Evolutionary conservation across 192 early-diverging fungal species (phyloP).

Genomic region (Coemansia sp.): DNA sequence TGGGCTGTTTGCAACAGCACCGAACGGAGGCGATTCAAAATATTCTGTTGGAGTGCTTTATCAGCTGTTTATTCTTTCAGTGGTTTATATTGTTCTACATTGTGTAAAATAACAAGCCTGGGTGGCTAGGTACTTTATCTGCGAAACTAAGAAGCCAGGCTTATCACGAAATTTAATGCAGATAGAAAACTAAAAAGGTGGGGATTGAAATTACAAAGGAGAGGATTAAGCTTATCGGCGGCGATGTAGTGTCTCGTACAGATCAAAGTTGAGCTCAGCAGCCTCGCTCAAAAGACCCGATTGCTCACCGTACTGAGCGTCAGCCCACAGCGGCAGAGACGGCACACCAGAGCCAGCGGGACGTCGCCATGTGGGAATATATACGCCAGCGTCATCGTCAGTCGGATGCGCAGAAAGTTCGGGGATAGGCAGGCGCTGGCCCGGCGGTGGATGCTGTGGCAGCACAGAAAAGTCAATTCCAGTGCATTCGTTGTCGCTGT

Average conservation of each 20-base stretch:
- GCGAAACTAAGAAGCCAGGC: too few relatives aligned
- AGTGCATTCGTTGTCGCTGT: too few relatives aligned
- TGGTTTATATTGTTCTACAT: too few relatives aligned
- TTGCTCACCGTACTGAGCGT: slow-evolving; percentile 28
- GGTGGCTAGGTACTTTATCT: too few relatives aligned
- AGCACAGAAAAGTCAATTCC: neutral
- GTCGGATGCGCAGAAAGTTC: neutral
- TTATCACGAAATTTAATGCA: too few relatives aligned
- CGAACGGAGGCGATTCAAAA: too few relatives aligned
- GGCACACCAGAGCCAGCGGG: slow-evolving; percentile 5
- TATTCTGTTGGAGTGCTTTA: too few relatives aligned
- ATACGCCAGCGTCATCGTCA: slow-evolving; percentile 30
- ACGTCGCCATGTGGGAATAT: slow-evolving; percentile 48
- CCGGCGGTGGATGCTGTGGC: neutral
- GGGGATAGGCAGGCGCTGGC: slow-evolving; percentile 1
- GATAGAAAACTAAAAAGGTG: neutral
- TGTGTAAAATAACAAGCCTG: too few relatives aligned
- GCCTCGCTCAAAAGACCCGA: slow-evolving; percentile 44
- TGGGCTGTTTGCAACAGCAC: too few relatives aligned
- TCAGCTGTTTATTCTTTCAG: too few relatives aligned
- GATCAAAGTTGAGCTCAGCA: slow-evolving; percentile 50
- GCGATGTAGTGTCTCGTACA: slow-evolving; percentile 46
- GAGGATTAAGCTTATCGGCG: slow-evolving; percentile 9
- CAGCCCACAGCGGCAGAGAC: slow-evolving; percentile 29
- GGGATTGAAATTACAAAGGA: slow-evolving; percentile 1